Base-by-base conservation (phyloP, 352 stramenopile genomes). In the Globisporangium sylvaticum region DNA sequence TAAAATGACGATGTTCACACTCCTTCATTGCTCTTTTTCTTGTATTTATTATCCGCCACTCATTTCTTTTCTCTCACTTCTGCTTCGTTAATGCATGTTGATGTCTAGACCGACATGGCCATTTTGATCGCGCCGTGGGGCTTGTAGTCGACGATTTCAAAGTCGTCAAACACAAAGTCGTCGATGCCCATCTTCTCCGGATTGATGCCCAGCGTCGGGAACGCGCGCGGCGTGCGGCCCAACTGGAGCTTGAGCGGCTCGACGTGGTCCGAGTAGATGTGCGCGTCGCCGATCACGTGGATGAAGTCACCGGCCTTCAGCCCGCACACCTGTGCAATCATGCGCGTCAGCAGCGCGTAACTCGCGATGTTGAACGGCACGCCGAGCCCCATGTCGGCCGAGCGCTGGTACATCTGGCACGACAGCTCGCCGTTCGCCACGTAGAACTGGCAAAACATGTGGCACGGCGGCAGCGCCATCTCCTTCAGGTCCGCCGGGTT, bases 281-380 rank as follows among this genome's bases (percentile, higher is more conserved):
- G 98, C 1, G 97, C 97, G 74, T 99, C 98, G 31, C 98, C 98
- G 71, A 99, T 99, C 5, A 98, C 95, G 75, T 99, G 98, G 58
- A 99, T 87, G 53, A 99, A 99, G 37, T 99, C 97, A 25, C 97
- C 97, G 24, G 97, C 75, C 64, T 97, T 90, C 2, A 99, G 74
- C 1, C 86, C 89, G 1, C 88, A 94, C 22, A 98, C 97, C 64
- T 99, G 97, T 2, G 97, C 97, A 25, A 99, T 78, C 70, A 99
- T 85, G 57, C 96, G 89, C 27, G 97, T 99, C 14, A 99, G 84
- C 58, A 99, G 79, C 37, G 97, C 92, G 78, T 99, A 99, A 57
- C 91, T 98, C 12, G 98, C 98, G 80, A 99, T 99, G 81, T 99
- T 99, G 79, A 99, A 99, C 7, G 98, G 98, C 39, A 99, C 98